Evolutionary conservation across 768 basidiomycete genomes (phyloP).

Genomic region (Termitomyces sp.): DNA sequence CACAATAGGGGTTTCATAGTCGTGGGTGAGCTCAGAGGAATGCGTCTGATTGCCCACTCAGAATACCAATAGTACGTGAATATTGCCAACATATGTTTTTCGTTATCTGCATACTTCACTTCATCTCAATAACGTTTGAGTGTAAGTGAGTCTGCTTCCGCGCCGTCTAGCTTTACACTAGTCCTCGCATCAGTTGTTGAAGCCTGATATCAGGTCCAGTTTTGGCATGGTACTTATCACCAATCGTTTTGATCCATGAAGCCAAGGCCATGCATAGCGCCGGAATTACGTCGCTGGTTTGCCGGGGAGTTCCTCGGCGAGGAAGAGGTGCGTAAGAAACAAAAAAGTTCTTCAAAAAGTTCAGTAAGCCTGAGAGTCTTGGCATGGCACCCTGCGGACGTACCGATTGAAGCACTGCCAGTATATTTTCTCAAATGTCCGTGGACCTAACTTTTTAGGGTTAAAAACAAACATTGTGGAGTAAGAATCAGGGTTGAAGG

Average conservation of each 20-base stretch:
- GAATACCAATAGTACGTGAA: background rate
- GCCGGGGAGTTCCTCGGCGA: conserved; percentile 12
- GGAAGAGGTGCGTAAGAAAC: conserved; percentile 1
- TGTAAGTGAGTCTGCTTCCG: too few species aligned
- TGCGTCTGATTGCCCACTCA: background rate
- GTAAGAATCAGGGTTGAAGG: background rate
- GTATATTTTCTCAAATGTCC: too few species aligned
- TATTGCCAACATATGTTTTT: too few species aligned
- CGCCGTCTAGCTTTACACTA: too few species aligned
- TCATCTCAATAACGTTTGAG: too few species aligned
- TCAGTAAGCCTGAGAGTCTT: background rate
- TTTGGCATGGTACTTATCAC: background rate
- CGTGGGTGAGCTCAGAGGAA: too few species aligned
- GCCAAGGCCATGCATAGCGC: background rate
- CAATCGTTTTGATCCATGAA: background rate
- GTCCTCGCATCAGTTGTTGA: too few species aligned
- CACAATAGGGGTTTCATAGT: too few species aligned
- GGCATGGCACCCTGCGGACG: background rate
- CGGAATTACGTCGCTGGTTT: conserved; percentile 14
- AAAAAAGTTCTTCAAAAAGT: background rate
- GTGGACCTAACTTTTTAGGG: too few species aligned
- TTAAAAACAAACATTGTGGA: too few species aligned
- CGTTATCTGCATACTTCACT: too few species aligned
- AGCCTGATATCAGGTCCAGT: background rate
- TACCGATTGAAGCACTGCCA: background rate